Base-by-base conservation (phyloP, 164 flowering plant species). In the Warburgia ugandensis region DNA sequence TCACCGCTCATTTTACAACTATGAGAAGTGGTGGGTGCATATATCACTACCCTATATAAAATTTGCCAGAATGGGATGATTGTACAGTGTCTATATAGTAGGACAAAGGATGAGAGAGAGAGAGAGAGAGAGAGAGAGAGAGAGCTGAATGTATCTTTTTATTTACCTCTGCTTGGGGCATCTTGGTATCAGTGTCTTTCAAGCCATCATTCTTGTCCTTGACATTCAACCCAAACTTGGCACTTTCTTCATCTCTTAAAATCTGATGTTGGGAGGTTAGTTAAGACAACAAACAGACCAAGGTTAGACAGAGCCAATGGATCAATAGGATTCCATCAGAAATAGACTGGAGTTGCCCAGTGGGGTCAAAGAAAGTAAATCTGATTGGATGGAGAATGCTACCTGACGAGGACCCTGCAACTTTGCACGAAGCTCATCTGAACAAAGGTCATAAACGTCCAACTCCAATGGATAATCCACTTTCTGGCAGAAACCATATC, bases 391-490 rank as follows among this genome's bases (percentile, higher is more conserved):
- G n/a, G n/a, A n/a, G n/a, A n/a, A 26, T 27, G 12, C 50, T 66
- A 94, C 96, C 90, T 69, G 65, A 29, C 99, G 92, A 62, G 99
- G 99, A 65, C 64, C 76, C 60, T 82, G 94, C 68, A 91, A 60
- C 58, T 70, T 74, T 55, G 79, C 72, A 28, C 76, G 75, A 41
- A 91, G 92, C 39, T 83, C 90, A 54, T 85, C 94, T 1, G 98
- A 85, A 71, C 98, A 91, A 0, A 91, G 48, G 73, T 91, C 98
- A 73, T 64, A 84, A 57, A 87, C 68, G 73, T 94, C 99, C 75
- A 94, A 72, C 84, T 79, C 84, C 74, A 89, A 55, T 5, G 99
- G 99, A 52, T 84, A 94, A 69, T 89, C 97, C 45, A 94, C 99
- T 89, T 89, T 94, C 99, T 94, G 73, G 29, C 16, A 62, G 29